Base-by-base conservation (phyloP, 2,329 filamentous ascomycete species). In the Colletotrichum sp. region DNA sequence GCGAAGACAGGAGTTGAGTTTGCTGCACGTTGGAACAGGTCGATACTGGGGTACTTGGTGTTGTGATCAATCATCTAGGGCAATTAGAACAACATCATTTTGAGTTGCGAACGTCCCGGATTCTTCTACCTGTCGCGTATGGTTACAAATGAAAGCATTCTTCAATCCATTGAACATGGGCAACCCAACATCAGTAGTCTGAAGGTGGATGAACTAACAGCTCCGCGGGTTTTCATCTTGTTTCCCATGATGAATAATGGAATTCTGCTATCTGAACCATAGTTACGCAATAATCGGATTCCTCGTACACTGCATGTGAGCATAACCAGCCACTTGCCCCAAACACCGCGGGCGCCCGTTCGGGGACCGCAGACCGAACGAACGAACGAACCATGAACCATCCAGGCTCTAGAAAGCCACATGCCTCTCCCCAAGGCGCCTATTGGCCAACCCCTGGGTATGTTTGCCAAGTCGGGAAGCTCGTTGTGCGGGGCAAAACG, bases 401-500 rank as follows among this genome's bases (percentile, higher is more conserved):
- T 52, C 44, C 44, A 21, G 44, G 10, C 12, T 49, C 1, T 52
- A 4, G n/a, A 52, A 21, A 52, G 71, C 63, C 73, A 76, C 73
- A 76, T 76, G 73, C 30, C 18, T 26, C 24, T 21, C 57, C 64
- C 21, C 12, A 59, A 68, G 57, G 13, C 16, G 30, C 36, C 70
- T 30, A 76, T 76, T 76, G 73, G 73, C 32, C 44, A 18, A 44
- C 5, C 24, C 24, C 36, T n/a, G 5, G n/a, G 16, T 13, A 26
- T 34, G 63, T 63, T 24, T 63, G 55, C 73, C 73, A 55, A 68
- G 73, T 68, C 63, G 44, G 70, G 73, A 73, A 68, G 70, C 73
- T 68, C 44, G 10, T 6, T 13, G 28, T 59, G 73, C 62, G 73
- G 69, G 64, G 73, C 44, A 36, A 52, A 28, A 18, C 28, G 44